Evolutionary conservation across 176 grass and related monocot genomes (phyloP).

Genomic region (Triticum turgidum): DNA sequence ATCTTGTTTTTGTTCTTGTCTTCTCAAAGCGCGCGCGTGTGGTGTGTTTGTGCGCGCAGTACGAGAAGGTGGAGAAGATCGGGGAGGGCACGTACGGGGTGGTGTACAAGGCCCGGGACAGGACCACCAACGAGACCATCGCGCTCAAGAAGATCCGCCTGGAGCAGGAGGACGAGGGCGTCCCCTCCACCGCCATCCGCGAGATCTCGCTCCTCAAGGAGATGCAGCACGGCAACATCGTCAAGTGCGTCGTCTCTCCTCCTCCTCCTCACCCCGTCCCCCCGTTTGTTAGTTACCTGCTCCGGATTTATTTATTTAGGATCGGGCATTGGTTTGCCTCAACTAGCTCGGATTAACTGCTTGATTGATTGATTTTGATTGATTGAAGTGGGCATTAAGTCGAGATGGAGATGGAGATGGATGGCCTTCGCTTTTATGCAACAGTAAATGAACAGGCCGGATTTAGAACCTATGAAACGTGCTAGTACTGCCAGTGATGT

Average conservation of each 20-base stretch:
- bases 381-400: neutral
- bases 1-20: neutral
- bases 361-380: neutral
- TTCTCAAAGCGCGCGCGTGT: neutral
- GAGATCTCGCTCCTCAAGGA: conserved; percentile 98
- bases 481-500: neutral
- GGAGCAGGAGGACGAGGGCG: conserved; percentile 94
- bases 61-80: conserved; percentile 97
- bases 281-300: neutral
- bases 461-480: conserved; percentile 5
- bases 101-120: conserved; percentile 90
- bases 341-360: neutral
- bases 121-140: conserved; percentile 83
- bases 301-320: neutral
- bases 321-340: neutral
- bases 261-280: neutral
- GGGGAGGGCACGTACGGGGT: conserved; percentile 96
- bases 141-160: conserved; percentile 97
- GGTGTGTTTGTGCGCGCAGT: conserved; percentile 35
- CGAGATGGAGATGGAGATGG: neutral
- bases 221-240: conserved; percentile 92
- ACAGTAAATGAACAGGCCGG: neutral
- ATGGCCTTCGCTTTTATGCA: conserved; percentile 28
- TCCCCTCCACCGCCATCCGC: conserved; percentile 89
- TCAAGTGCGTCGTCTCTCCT: conserved; percentile 42